A percentile compares a stretch with the other conserved stretches of the same genome.
These are phyloP conservation scores for Rhynchospora breviuscula DNA, from an alignment of 176 grass and related monocot genomes.

Conservation along the genomic window DNA sequence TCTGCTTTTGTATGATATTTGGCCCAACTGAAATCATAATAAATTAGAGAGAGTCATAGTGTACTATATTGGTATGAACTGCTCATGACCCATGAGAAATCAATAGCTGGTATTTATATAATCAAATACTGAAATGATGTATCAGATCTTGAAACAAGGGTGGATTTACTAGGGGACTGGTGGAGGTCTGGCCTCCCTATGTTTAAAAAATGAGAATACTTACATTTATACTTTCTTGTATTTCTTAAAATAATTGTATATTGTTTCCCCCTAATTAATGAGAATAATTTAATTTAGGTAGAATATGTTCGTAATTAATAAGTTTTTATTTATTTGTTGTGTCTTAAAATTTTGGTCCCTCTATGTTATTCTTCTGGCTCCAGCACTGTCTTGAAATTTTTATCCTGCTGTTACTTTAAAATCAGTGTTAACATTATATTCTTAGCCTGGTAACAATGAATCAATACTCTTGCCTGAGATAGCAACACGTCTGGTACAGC, in stretches of 20 bases:
- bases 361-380: too few relatives aligned
- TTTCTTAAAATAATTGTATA: too few relatives aligned
- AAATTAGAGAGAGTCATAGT: not conserved
- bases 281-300: too few relatives aligned
- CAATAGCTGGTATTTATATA: not conserved
- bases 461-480: not conserved
- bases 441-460: not conserved
- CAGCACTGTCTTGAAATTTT: not conserved
- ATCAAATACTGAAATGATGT: not conserved
- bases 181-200: too few relatives aligned
- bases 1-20: not conserved
- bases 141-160: not conserved
- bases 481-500: not conserved
- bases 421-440: not conserved
- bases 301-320: too few relatives aligned
- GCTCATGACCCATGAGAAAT: not conserved
- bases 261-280: too few relatives aligned
- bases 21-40: not conserved
- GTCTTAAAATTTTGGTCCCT: too few relatives aligned
- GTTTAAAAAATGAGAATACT: too few relatives aligned
- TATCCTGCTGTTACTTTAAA: not conserved
- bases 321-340: too few relatives aligned
- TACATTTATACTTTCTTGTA: too few relatives aligned
- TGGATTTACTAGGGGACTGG: too few relatives aligned
- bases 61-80: not conserved